Conservation (phyloP, 345 rosid genomes). For the Fremontodendron californicum region DNA sequence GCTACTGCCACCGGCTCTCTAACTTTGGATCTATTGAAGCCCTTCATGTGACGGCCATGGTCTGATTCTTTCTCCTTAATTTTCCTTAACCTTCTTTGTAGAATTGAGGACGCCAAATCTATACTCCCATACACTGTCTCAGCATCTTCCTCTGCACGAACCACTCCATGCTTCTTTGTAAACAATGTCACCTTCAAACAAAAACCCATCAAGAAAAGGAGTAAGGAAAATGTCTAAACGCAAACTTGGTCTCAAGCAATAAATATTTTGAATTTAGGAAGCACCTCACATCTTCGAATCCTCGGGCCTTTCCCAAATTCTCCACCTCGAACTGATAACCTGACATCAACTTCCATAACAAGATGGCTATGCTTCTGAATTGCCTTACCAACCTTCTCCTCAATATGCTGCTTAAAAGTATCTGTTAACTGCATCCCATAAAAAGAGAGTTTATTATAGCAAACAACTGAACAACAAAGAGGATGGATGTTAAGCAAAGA, state of each 20-base stretch:
- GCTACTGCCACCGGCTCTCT: constrained; percentile 50
- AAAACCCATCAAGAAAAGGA: not conserved
- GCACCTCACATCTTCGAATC: constrained; percentile 86
- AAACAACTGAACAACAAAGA: not conserved
- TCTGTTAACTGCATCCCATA: constrained; percentile 51
- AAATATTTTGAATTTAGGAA: not conserved
- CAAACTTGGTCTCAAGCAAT: not conserved
- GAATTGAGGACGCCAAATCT: constrained; percentile 72
- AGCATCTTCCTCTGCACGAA: constrained; percentile 89
- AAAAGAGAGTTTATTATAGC: not conserved
- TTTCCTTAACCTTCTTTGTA: constrained; percentile 85
- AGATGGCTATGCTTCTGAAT: constrained; percentile 80
- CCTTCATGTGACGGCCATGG: constrained; percentile 91
- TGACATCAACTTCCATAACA: constrained; percentile 65
- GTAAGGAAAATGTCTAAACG: not conserved
- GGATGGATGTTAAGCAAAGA: not conserved
- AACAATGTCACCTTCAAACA: constrained; percentile 65
- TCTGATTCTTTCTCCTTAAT: constrained; percentile 95
- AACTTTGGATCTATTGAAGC: constrained; percentile 55
- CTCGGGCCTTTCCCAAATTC: constrained; percentile 91
- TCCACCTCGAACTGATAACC: constrained; percentile 83
- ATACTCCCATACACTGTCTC: constrained; percentile 76
- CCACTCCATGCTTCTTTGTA: constrained; percentile 86
- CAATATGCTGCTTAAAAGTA: constrained; percentile 62
- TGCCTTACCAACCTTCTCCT: constrained; percentile 78